Evolutionary conservation across 75 land plant species (phyloP), one percentile per base, ranked within the genome.

Genomic region (Cupressus sempervirens): DNA sequence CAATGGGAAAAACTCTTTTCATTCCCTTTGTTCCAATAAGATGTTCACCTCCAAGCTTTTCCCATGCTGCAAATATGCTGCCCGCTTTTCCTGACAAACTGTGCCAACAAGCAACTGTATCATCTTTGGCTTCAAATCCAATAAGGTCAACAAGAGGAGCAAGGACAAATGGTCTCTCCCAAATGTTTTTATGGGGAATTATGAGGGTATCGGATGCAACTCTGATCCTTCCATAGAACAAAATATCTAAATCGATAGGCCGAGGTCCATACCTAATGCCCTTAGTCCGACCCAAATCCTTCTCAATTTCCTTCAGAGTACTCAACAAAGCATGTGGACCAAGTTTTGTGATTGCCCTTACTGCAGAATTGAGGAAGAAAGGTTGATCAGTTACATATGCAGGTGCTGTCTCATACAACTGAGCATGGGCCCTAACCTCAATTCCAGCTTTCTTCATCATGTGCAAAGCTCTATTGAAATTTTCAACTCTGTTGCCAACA

Each of bases 211-310:
- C 99, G 29, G 98, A 93, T 26, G 82, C 18, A 35, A 97, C 72
- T 23, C 77, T 91, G 53, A 34, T 82, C 58, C 89, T 91, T 14
- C 98, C 98, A 87, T 96, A 97, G 77, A 97, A 97, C 53, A 97
- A 76, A 32, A 97, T 96, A 84, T 97, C 99, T 85, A 97, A 86
- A 87, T 97, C 99, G 62, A 97, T 92, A 29, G 96, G 98, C 40
- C 99, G 87, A 53, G 99, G 99, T 32, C 99, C 99, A 87, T 97
- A 97, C 83, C 99, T 85, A 72, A 97, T 91, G 46, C 98, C 99
- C 83, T 89, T 87, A 43, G 94, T 90, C 14, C 99, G 91, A 46
- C 99, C 99, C 89, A 97, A 84, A 13, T 90, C 90, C 85, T 86
- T 91, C 82, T 97, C 99, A 68, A 97, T 97, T 75, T 90, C 86